Evolutionary conservation across 2,329 filamentous ascomycete genomes (phyloP).

Genomic region (Ophiostoma ulmi): DNA sequence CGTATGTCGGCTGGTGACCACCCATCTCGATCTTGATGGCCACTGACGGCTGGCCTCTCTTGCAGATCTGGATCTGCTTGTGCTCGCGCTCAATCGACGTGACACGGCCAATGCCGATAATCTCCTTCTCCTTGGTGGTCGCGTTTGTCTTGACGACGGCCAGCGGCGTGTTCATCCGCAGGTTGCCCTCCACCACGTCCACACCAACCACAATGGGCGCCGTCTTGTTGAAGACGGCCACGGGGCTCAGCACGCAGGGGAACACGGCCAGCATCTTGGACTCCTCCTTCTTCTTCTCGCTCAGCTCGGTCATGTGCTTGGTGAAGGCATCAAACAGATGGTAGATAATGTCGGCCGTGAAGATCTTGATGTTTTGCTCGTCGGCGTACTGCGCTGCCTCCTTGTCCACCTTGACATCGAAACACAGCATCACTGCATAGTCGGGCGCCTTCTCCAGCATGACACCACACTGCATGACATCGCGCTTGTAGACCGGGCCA

Average conservation of each 20-base stretch:
- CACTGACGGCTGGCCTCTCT: constrained; percentile 94
- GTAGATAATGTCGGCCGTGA: constrained; percentile 98
- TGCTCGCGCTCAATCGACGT: constrained; percentile 95
- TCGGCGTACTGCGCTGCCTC: constrained; percentile 88
- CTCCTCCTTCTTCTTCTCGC: constrained; percentile 92
- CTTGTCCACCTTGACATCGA: constrained; percentile 99
- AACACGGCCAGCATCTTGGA: constrained; percentile 94
- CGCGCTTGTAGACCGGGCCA: constrained; percentile 94
- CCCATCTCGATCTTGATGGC: constrained; percentile 97
- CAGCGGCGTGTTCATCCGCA: constrained; percentile 84
- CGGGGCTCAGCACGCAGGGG: constrained; percentile 80
- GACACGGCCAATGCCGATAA: constrained; percentile 86
- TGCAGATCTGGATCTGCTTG: constrained; percentile 87
- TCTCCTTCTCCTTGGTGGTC: constrained; percentile 73
- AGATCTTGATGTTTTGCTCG: constrained; percentile 92
- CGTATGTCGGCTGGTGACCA: constrained; percentile 85
- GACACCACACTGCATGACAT: constrained; percentile 89
- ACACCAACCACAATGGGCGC: constrained; percentile 91
- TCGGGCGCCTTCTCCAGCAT: constrained; percentile 97
- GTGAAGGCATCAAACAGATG: constrained; percentile 97
- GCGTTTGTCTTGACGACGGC: constrained; percentile 79
- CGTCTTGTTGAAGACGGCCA: constrained; percentile 98
- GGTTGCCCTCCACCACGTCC: constrained; percentile 85
- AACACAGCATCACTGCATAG: constrained; percentile 98
- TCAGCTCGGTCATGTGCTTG: constrained; percentile 81